Conservation (phyloP, 192 early-diverging fungal genomes). For the Rhizophagus clarus region DNA sequence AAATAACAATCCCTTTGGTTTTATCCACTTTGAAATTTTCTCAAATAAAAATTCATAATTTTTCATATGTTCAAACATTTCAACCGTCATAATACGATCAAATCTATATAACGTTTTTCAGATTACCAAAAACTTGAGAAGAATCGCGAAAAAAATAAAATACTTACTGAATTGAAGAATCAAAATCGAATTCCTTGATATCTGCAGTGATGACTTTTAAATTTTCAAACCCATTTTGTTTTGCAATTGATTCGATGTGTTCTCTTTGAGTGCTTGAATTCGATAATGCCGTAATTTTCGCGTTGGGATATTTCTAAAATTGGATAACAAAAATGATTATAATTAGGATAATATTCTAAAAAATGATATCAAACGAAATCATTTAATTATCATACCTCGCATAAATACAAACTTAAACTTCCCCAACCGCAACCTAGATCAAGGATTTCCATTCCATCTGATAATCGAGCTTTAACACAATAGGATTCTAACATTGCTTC, state of each 20-base stretch:
- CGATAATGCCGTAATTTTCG: slow-evolving; percentile 54
- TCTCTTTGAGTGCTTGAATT: slow-evolving; percentile 61
- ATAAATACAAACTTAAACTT: slow-evolving; percentile 55
- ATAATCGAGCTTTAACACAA: slow-evolving; percentile 46
- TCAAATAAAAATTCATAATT: slow-evolving; percentile 56
- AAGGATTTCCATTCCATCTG: slow-evolving; percentile 59
- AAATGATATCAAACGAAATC: neutral
- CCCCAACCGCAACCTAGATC: slow-evolving; percentile 74
- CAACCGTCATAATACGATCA: slow-evolving; percentile 57
- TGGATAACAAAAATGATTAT: neutral
- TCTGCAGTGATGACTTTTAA: slow-evolving; percentile 59
- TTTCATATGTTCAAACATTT: slow-evolving; percentile 74
- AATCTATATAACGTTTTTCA: slow-evolving; percentile 35
- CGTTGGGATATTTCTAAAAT: slow-evolving; percentile 56
- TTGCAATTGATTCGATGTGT: slow-evolving; percentile 47
- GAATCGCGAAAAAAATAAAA: slow-evolving; percentile 17
- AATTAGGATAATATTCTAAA: too few relatives aligned
- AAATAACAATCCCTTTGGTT: slow-evolving; percentile 60
- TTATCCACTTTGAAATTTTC: slow-evolving; percentile 61
- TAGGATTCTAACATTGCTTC: slow-evolving; percentile 62
- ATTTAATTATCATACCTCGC: slow-evolving; percentile 41
- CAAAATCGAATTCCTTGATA: slow-evolving; percentile 53
- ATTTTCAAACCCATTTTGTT: slow-evolving; percentile 50
- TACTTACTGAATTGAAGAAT: slow-evolving; percentile 12
- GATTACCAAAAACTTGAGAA: neutral